Percentiles rank a stretch among this genome's conserved stretches.
phyloP scores from a whole-genome alignment of 2,329 filamentous ascomycete species.

The Thelonectria olida region DNA sequence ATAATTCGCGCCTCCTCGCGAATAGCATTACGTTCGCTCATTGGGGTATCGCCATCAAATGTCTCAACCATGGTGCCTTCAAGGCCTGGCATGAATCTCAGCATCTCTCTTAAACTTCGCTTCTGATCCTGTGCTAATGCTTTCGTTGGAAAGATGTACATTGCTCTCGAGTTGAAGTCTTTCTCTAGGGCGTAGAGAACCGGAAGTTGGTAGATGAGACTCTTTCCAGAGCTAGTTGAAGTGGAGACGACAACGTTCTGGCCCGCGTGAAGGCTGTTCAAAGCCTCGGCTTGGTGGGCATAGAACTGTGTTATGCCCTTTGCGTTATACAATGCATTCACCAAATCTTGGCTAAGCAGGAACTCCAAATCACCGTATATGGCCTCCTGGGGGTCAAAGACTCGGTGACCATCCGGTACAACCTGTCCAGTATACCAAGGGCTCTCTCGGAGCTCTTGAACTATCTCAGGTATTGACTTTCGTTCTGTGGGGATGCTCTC shows the following conservation, averaged over 20 bases:
- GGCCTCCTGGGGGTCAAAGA: conserved; percentile 86
- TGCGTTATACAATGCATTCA: conserved; percentile 96
- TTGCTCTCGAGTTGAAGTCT: conserved; percentile 79
- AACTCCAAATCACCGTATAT: conserved; percentile 88
- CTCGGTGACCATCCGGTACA: conserved; percentile 89
- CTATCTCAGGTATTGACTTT: conserved; percentile 82
- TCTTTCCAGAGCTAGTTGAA: conserved; percentile 96
- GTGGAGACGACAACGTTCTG: conserved; percentile 92
- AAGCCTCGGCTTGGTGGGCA: conserved; percentile 90
- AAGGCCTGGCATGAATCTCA: conserved; percentile 81
- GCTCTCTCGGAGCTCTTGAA: conserved; percentile 81
- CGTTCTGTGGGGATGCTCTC: conserved; percentile 81
- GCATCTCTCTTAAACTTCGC: conserved; percentile 84
- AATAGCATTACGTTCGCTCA: conserved; percentile 79
- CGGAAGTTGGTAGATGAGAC: conserved; percentile 95
- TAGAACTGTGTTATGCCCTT: conserved; percentile 88
- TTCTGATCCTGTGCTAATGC: conserved; percentile 94
- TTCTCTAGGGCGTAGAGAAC: conserved; percentile 87
- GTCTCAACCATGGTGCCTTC: conserved; percentile 86
- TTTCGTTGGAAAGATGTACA: conserved; percentile 99
- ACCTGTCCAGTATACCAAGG: conserved; percentile 94
- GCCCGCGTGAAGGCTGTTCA: conserved; percentile 85
- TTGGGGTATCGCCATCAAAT: conserved; percentile 94
- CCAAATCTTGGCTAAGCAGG: conserved; percentile 84
- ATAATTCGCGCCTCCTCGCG: conserved; percentile 91